These are phyloP conservation scores for Acanthamoeba divionensis DNA, from an alignment of 208 protist genomes.

Conservation along the genomic window DNA sequence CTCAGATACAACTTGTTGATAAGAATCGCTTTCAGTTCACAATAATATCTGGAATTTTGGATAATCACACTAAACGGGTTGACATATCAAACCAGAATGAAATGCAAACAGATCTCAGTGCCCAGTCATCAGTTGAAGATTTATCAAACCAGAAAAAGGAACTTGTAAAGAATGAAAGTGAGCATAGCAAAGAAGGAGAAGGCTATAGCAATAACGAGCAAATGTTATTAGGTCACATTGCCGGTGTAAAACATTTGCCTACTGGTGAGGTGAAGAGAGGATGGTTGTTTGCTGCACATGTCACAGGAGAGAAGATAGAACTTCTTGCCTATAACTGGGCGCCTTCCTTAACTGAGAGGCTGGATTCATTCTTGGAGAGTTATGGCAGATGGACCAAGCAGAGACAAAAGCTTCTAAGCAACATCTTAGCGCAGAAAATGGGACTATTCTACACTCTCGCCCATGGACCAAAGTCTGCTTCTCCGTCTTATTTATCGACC, in stretches of 20 bases:
- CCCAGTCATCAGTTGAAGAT: neutral
- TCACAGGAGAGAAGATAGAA: neutral
- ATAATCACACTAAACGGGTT: neutral
- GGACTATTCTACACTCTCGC: neutral
- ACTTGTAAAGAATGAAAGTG: neutral
- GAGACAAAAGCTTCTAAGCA: neutral
- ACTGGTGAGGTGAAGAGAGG: neutral
- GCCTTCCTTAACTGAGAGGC: neutral
- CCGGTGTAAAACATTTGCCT: no score
- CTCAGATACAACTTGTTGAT: neutral
- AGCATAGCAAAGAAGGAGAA: neutral
- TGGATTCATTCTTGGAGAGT: slow-evolving; percentile 14
- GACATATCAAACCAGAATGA: neutral
- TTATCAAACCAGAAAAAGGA: neutral
- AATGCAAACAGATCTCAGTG: neutral
- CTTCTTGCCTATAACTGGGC: slow-evolving; percentile 46
- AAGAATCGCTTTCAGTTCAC: slow-evolving; percentile 45
- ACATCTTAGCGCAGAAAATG: neutral
- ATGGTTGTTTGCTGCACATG: slow-evolving; percentile 5
- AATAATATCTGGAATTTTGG: neutral
- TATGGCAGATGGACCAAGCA: slow-evolving; percentile 2
- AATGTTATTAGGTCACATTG: neutral
- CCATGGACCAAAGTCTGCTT: neutral
- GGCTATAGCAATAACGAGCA: neutral
- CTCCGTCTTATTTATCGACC: neutral